A percentile compares a stretch with the other conserved stretches of the same genome.
phyloP scores from a whole-genome alignment of 2,329 filamentous ascomycete species.

The Grosmannia serpens region DNA sequence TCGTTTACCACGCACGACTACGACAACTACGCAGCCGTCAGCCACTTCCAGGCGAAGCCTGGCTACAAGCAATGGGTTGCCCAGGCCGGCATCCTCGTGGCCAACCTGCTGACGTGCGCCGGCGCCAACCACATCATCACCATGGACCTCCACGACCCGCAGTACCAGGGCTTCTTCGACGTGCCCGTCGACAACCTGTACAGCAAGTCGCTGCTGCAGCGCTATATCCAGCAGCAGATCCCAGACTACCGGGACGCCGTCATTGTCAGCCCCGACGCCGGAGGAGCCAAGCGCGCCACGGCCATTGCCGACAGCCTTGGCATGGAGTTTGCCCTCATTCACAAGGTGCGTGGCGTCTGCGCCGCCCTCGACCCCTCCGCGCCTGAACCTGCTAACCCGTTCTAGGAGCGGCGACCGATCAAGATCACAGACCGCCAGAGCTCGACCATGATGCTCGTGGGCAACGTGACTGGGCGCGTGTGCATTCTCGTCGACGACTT shows the following conservation, averaged over 20 bases:
- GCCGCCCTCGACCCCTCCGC: too few relatives aligned
- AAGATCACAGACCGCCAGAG: conserved; percentile 66
- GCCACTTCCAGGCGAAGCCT: conserved; percentile 63
- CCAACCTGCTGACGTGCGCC: conserved; percentile 87
- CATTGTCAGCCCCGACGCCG: conserved; percentile 91
- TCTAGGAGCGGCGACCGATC: conserved; percentile 44
- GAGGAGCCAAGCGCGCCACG: conserved; percentile 90
- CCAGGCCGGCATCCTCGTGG: conserved; percentile 88
- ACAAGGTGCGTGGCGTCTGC: conserved; percentile 55
- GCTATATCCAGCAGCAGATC: conserved; percentile 68
- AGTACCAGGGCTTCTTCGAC: conserved; percentile 98
- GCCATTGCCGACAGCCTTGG: conserved; percentile 87
- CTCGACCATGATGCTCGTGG: conserved; percentile 74
- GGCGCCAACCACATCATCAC: conserved; percentile 96
- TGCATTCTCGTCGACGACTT: conserved; percentile 92
- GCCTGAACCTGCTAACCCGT: background rate
- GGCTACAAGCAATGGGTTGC: conserved; percentile 99
- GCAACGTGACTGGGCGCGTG: conserved; percentile 56
- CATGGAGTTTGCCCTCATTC: conserved; percentile 93
- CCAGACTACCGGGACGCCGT: conserved; percentile 77
- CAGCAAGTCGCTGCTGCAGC: conserved; percentile 61
- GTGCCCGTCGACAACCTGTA: conserved; percentile 98
- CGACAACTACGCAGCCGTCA: conserved; percentile 43
- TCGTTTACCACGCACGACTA: conserved; percentile 55
- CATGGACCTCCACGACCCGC: conserved; percentile 85